Conservation (phyloP, 129 eudicot genomes). For the Daucus carota region DNA sequence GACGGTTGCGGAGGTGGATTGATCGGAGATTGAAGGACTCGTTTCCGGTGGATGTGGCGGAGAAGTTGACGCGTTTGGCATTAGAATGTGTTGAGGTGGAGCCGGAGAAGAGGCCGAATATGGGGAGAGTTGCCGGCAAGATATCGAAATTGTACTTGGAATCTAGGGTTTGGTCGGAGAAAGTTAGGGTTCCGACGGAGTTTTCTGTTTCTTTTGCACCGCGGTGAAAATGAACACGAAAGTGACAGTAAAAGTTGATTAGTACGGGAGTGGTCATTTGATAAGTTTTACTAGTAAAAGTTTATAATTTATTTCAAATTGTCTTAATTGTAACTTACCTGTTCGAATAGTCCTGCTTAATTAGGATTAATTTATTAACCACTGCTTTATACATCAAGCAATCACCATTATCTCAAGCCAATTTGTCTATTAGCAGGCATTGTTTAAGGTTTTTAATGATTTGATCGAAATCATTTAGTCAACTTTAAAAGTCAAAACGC, state of each 20-base stretch:
- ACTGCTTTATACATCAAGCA: background rate
- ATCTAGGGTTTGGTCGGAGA: constrained; percentile 67
- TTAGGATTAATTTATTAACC: background rate
- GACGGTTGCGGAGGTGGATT: constrained; percentile 75
- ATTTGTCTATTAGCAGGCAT: background rate
- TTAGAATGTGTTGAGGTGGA: constrained; percentile 64
- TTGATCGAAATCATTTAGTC: too few relatives aligned
- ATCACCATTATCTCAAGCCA: background rate
- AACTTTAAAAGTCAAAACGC: background rate
- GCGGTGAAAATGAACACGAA: constrained; percentile 29
- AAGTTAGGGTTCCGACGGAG: constrained; percentile 47
- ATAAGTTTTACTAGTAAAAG: too few relatives aligned
- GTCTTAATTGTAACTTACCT: background rate
- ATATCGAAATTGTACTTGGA: constrained; percentile 70
- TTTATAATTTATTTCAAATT: too few relatives aligned
- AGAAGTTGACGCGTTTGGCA: constrained; percentile 63
- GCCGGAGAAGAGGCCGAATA: constrained; percentile 67
- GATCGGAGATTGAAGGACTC: constrained; percentile 79
- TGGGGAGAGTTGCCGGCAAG: constrained; percentile 80
- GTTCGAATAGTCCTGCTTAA: background rate
- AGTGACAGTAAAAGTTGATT: background rate
- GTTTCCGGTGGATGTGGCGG: constrained; percentile 76
- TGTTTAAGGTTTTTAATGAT: too few relatives aligned
- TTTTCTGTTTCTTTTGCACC: constrained; percentile 67
- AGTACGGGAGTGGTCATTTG: background rate